These are phyloP conservation scores for Tulasnella sp. DNA, from an alignment of 768 basidiomycete species.

Conservation along the genomic window DNA sequence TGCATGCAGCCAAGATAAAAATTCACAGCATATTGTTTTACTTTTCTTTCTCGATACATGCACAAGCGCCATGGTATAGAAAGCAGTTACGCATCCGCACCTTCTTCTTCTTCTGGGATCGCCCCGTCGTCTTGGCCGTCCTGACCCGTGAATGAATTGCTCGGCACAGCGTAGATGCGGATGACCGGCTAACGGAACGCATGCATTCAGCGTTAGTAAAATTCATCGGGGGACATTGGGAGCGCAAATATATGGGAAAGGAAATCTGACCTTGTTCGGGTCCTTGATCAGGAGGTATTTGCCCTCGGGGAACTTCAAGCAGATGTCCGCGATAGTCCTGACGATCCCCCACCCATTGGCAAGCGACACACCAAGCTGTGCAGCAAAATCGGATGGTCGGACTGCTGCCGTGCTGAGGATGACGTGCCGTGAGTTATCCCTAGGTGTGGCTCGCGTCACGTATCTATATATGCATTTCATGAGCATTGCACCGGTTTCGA, in stretches of 20 bases:
- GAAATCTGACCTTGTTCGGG: slow-evolving; percentile 70
- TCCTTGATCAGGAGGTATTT: slow-evolving; percentile 97
- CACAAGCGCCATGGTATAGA: neutral
- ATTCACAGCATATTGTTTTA: too few species aligned
- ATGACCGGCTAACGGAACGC: slow-evolving; percentile 69
- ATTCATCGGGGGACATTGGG: too few species aligned
- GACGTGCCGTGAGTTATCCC: slow-evolving; percentile 91
- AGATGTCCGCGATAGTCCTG: slow-evolving; percentile 84
- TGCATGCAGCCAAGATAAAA: neutral
- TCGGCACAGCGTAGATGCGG: slow-evolving; percentile 86
- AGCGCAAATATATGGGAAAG: too few species aligned
- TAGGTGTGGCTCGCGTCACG: slow-evolving; percentile 86
- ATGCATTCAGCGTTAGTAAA: too few species aligned
- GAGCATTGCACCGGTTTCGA: neutral
- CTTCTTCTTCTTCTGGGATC: slow-evolving; percentile 30
- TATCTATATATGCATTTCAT: slow-evolving; percentile 44
- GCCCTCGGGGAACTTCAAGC: slow-evolving; percentile 95
- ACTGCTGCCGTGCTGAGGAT: slow-evolving; percentile 91
- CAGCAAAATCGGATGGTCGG: slow-evolving; percentile 89
- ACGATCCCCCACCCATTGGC: slow-evolving; percentile 99
- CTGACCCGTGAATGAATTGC: slow-evolving; percentile 71
- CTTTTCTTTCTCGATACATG: too few species aligned
- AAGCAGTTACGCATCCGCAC: slow-evolving; percentile 26
- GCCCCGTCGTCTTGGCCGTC: slow-evolving; percentile 50
- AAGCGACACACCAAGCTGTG: slow-evolving; percentile 88